phyloP scores from a whole-genome alignment of 2,329 filamentous ascomycete species.

The Talaromyces sp. region DNA sequence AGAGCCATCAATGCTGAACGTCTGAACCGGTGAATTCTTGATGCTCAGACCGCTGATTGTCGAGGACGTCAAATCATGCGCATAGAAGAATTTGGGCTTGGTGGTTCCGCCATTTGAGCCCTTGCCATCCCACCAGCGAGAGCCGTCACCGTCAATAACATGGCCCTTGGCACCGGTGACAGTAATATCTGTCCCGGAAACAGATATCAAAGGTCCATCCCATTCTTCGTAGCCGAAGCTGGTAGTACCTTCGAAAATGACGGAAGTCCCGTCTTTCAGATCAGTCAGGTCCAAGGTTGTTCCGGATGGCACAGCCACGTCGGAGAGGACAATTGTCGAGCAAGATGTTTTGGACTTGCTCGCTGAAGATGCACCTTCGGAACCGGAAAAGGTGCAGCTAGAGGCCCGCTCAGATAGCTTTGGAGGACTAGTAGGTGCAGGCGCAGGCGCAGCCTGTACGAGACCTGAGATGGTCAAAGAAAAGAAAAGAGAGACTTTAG shows the following conservation, averaged over 20 bases:
- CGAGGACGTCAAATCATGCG: conserved; percentile 32
- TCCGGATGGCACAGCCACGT: conserved; percentile 31
- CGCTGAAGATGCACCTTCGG: conserved; percentile 22
- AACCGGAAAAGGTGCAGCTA: conserved; percentile 1
- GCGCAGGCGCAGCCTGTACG: not conserved
- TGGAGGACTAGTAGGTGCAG: not conserved
- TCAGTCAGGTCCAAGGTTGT: conserved; percentile 34
- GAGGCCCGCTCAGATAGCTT: not conserved
- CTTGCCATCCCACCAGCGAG: conserved; percentile 60
- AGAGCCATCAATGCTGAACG: conserved; percentile 31
- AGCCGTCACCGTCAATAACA: conserved; percentile 56
- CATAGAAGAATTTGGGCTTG: conserved; percentile 64
- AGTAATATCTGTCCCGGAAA: conserved; percentile 56
- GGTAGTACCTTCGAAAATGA: conserved; percentile 53
- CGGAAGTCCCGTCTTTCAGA: conserved; percentile 18
- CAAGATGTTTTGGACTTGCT: conserved; percentile 28
- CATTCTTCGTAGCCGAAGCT: conserved; percentile 65
- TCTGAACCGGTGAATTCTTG: conserved; percentile 36
- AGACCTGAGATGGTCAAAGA: not conserved
- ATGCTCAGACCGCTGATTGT: conserved; percentile 32
- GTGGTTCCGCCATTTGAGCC: conserved; percentile 59
- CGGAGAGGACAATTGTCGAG: conserved; percentile 33
- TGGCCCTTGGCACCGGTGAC: conserved; percentile 53
- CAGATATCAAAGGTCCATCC: conserved; percentile 60
- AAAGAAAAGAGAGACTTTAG: not conserved